phyloP scores from a whole-genome alignment of 257 asterid genomes.

The Haberlea rhodopensis region DNA sequence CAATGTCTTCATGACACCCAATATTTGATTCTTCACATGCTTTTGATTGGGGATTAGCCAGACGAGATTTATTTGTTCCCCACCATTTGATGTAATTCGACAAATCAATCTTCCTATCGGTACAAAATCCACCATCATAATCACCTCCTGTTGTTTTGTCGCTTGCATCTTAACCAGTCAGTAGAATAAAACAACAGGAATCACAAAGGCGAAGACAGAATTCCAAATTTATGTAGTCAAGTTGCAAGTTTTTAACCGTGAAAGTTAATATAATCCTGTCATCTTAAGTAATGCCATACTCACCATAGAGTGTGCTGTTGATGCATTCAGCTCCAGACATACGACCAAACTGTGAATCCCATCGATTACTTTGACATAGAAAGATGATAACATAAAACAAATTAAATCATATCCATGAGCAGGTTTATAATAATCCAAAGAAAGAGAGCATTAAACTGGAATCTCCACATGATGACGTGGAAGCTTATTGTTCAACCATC shows the following conservation, averaged over 20 bases:
- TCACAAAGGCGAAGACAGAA: background rate
- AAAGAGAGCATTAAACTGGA: conserved; percentile 19
- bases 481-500: background rate
- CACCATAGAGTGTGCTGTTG: conserved; percentile 64
- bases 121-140: conserved; percentile 55
- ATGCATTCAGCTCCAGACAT: conserved; percentile 61
- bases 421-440: conserved; percentile 3
- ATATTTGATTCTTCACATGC: conserved; percentile 59
- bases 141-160: conserved; percentile 69
- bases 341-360: conserved; percentile 81
- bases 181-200: conserved; percentile 22
- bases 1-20: conserved; percentile 59
- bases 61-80: conserved; percentile 65
- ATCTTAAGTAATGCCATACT: conserved; percentile 26
- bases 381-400: conserved; percentile 20
- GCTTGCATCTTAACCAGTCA: conserved; percentile 44
- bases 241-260: background rate
- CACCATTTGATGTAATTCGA: conserved; percentile 95
- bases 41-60: conserved; percentile 56
- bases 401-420: conserved; percentile 11
- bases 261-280: conserved; percentile 5
- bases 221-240: background rate
- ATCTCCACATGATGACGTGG: conserved; percentile 15
- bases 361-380: conserved; percentile 46
- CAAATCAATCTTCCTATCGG: conserved; percentile 84